Percentiles rank a stretch among this genome's conserved stretches.
Conservation (phyloP, 2,329 filamentous ascomycete species). For the Eutypa lata region DNA sequence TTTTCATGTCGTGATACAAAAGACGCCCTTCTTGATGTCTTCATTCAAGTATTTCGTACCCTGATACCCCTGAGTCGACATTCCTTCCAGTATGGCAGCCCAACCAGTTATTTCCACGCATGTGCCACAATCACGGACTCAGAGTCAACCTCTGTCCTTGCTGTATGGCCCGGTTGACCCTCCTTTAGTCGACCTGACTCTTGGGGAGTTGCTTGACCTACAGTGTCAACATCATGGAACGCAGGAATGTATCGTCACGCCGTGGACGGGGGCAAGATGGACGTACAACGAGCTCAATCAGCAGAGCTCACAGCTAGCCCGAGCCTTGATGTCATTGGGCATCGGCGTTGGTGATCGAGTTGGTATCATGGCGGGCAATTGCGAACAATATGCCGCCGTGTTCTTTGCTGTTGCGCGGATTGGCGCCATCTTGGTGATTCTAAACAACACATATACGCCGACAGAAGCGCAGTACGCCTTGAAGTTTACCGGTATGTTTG, state of each 20-base stretch:
- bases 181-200: conserved; percentile 66
- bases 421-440: conserved; percentile 68
- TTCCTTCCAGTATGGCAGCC: conserved; percentile 20
- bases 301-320: conserved; percentile 59
- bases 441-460: conserved; percentile 80
- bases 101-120: conserved; percentile 15
- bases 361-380: conserved; percentile 74
- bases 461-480: conserved; percentile 70
- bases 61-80: background rate
- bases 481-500: conserved; percentile 59
- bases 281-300: conserved; percentile 64
- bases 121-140: conserved; percentile 11
- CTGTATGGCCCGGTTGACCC: conserved; percentile 68
- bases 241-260: conserved; percentile 68
- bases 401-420: conserved; percentile 70
- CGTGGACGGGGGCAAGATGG: conserved; percentile 75
- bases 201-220: conserved; percentile 69
- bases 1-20: too few relatives aligned
- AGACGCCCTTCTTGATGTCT: too few relatives aligned
- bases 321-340: conserved; percentile 64
- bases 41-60: background rate
- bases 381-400: conserved; percentile 76
- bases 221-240: conserved; percentile 65
- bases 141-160: conserved; percentile 48
- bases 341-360: conserved; percentile 67